phyloP scores from a whole-genome alignment of 352 stramenopile genomes.

The Globisporangium splendens region DNA sequence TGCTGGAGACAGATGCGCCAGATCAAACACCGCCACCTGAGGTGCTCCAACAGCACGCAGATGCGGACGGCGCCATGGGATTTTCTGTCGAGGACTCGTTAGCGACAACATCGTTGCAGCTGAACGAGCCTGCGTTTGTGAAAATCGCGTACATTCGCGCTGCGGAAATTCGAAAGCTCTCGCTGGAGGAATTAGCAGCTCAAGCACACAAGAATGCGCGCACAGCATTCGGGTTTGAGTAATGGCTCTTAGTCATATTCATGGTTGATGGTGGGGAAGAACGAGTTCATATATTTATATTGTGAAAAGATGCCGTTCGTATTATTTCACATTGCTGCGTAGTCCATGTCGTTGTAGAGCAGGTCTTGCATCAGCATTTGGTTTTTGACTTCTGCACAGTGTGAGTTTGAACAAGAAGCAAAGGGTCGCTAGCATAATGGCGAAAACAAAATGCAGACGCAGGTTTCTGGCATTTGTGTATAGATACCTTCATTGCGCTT shows the following conservation, averaged over 20 bases:
- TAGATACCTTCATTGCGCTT: no score
- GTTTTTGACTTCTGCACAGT: conserved; percentile 14
- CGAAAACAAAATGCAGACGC: no score
- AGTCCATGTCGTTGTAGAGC: conserved; percentile 71
- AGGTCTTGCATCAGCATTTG: conserved; percentile 49
- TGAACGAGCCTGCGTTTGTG: conserved; percentile 59
- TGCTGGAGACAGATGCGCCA: conserved; percentile 75
- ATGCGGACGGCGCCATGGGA: background rate
- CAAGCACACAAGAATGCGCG: conserved; percentile 37
- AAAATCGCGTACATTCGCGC: conserved; percentile 42
- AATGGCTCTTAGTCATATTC: conserved; percentile 1
- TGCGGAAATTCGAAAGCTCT: conserved; percentile 31
- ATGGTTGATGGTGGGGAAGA: no score
- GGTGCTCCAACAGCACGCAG: background rate
- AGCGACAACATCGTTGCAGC: background rate
- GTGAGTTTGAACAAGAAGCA: background rate
- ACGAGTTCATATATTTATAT: no score
- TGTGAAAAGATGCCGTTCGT: conserved; percentile 7
- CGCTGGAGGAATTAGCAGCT: conserved; percentile 27
- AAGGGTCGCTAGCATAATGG: no score
- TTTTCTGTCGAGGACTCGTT: conserved; percentile 3
- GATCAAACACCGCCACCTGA: conserved; percentile 42
- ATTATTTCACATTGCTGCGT: conserved; percentile 78
- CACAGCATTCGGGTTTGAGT: conserved; percentile 29
- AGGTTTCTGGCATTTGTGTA: no score